A percentile compares a stretch with the other conserved stretches of the same genome.
These are phyloP conservation scores for Debaryomyces nepalensis DNA, from an alignment of 1,139 yeast genomes.

Conservation along the genomic window DNA sequence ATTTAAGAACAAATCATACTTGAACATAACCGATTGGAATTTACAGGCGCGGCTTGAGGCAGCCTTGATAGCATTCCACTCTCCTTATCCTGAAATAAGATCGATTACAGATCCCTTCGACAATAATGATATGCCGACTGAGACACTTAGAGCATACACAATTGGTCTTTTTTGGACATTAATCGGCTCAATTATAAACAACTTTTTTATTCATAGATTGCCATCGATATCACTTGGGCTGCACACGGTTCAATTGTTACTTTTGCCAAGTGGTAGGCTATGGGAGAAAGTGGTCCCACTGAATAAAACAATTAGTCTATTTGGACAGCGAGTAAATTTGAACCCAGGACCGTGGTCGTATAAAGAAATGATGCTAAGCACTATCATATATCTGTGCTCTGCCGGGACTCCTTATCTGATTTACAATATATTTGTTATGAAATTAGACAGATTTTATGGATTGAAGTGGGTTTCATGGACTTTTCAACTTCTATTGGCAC, in stretches of 20 bases:
- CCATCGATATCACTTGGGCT: conserved; percentile 45
- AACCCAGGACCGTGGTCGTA: conserved; percentile 60
- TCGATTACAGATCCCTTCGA: conserved; percentile 52
- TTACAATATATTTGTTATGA: conserved; percentile 52
- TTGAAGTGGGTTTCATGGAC: conserved; percentile 48
- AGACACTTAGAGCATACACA: conserved; percentile 47
- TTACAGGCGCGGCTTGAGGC: conserved; percentile 46
- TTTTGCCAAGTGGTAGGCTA: conserved; percentile 46
- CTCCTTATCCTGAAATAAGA: conserved; percentile 53
- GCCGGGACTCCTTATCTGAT: conserved; percentile 51
- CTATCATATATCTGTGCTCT: conserved; percentile 52
- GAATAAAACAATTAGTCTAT: conserved; percentile 27
- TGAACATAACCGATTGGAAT: conserved; percentile 39
- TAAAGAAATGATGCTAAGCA: conserved; percentile 67
- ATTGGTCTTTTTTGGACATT: conserved; percentile 49
- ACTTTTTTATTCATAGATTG: conserved; percentile 49
- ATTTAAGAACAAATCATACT: conserved; percentile 33
- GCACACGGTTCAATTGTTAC: conserved; percentile 47
- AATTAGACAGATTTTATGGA: conserved; percentile 47
- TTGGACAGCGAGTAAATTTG: conserved; percentile 31
- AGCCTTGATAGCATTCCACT: conserved; percentile 45
- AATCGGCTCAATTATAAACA: conserved; percentile 47
- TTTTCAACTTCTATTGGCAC: conserved; percentile 42
- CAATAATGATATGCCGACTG: conserved; percentile 43
- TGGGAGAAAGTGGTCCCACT: conserved; percentile 42